Evolutionary conservation across 2,329 filamentous ascomycete genomes (phyloP).

Genomic region (Penicillium sumatraense): DNA sequence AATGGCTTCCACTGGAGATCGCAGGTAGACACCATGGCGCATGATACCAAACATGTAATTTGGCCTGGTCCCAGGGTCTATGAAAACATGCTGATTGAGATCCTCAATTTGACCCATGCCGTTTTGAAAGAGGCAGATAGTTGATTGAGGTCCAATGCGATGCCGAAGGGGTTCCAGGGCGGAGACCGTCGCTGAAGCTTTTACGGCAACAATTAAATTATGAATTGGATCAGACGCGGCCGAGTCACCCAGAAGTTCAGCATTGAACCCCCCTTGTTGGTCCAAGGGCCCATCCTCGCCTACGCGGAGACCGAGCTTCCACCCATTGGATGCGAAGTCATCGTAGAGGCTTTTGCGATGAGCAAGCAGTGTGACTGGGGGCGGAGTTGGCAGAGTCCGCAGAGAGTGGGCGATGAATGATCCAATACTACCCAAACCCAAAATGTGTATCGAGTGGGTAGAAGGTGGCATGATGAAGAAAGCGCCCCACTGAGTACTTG

Average conservation of each 20-base stretch:
- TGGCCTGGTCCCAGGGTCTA: conserved; percentile 8
- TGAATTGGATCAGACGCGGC: conserved; percentile 13
- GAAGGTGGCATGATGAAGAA: conserved; percentile 8
- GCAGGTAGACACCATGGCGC: conserved; percentile 21
- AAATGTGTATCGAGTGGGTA: conserved; percentile 13
- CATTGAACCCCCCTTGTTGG: conserved; percentile 10
- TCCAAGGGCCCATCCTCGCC: conserved; percentile 12
- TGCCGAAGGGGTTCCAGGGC: conserved; percentile 19
- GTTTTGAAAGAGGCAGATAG: conserved; percentile 22
- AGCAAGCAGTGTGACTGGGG: conserved; percentile 22
- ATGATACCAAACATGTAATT: conserved; percentile 22
- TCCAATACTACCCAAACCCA: conserved; percentile 28
- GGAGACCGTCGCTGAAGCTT: conserved; percentile 21
- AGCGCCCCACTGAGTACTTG: neutral
- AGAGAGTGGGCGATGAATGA: conserved; percentile 26
- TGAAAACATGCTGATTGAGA: conserved; percentile 15
- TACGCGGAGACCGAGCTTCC: conserved; percentile 19
- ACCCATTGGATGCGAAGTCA: conserved; percentile 14
- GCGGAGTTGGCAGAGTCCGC: conserved; percentile 20
- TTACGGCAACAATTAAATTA: conserved; percentile 22
- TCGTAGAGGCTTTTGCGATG: conserved; percentile 24
- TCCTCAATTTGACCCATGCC: conserved; percentile 22
- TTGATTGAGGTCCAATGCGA: conserved; percentile 18
- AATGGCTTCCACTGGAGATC: conserved; percentile 17
- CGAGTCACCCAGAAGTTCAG: conserved; percentile 8